These are phyloP conservation scores for Aspergillus fructus DNA, from an alignment of 2,329 filamentous ascomycete species.

Conservation along the genomic window DNA sequence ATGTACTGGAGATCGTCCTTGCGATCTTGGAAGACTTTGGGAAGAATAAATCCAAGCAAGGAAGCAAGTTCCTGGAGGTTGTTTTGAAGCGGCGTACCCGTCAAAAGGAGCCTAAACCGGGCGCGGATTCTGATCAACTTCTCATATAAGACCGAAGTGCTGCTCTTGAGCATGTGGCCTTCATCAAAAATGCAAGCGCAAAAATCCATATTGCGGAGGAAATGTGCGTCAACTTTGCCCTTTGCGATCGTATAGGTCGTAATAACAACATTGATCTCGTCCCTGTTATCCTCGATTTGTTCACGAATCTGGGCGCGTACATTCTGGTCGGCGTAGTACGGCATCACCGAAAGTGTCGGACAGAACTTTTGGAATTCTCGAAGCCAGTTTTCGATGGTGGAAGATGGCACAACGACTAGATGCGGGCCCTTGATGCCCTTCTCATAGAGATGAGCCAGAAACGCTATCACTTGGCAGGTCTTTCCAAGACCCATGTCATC, in stretches of 20 bases:
- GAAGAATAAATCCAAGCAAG: conserved; percentile 91
- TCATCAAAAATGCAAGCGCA: conserved; percentile 78
- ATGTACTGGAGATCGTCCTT: conserved; percentile 79
- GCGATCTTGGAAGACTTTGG: conserved; percentile 73
- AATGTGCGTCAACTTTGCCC: conserved; percentile 60
- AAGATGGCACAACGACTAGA: conserved; percentile 86
- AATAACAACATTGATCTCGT: conserved; percentile 68
- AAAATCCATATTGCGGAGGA: conserved; percentile 62
- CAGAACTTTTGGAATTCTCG: conserved; percentile 87
- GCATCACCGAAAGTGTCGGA: conserved; percentile 68
- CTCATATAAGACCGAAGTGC: conserved; percentile 75
- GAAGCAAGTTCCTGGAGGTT: conserved; percentile 90
- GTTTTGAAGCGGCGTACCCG: conserved; percentile 92
- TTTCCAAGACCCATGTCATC: conserved; percentile 97
- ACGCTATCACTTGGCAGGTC: conserved; percentile 93
- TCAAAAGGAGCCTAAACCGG: conserved; percentile 81
- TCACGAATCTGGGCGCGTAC: conserved; percentile 69
- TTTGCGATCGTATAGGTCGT: conserved; percentile 71
- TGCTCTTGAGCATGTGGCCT: conserved; percentile 90
- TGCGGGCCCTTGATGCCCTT: conserved; percentile 68
- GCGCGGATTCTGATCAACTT: conserved; percentile 75
- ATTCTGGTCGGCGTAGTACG: conserved; percentile 69
- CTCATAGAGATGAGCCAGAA: conserved; percentile 79
- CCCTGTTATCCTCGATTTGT: conserved; percentile 62
- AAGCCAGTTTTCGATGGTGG: conserved; percentile 94